Base-by-base conservation (phyloP, 2,329 filamentous ascomycete species). In the Thermoascus crustaceus region DNA sequence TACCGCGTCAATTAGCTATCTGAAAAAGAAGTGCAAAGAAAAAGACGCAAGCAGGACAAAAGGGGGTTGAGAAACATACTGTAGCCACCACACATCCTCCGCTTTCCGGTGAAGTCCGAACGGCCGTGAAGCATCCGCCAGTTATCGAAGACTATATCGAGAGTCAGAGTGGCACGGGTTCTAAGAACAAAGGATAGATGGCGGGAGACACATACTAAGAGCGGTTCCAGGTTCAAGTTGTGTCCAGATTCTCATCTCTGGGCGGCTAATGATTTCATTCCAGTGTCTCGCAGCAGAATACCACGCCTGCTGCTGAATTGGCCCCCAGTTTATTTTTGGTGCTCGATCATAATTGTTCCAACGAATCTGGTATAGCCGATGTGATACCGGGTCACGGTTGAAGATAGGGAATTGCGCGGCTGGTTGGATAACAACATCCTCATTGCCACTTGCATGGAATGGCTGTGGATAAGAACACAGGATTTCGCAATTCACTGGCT, bases 261-360 rank as follows among this genome's bases (percentile, higher is more conserved):
- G 58, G 33, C 77, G 71, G 49, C 69, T 78, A 36, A 96, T 53
- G 18, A 94, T 75, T 16, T 69, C 63, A 43, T 85, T 71, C 70
- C 81, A 96, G 49, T 77, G 78, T 34, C 75, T 69, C 9, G 87
- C 88, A 1, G 89, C 88, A 13, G 67, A 60, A 55, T 95, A 96
- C 87, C 89, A 96, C 23, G 61, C 54, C 5, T 63, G 58, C 2
- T 78, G 68, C 3, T 68, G 56, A 14, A 65, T 60, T 11, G 71
- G 49, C 3, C 57, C 58, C 51, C 78, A 74, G 26, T 67, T 46
- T 9, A 76, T 74, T 40, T 85, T 71, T 2, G 80, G 72, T 1
- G 83, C 85, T 25, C 91, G 72, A 57, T 96, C 91, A 43, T 86
- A 82, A 44, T 88, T 89, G 58, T 98, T 98, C 91, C 91, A 98